Evolutionary conservation across 768 basidiomycete genomes (phyloP).

Genomic region (Trametes gibbosa): DNA sequence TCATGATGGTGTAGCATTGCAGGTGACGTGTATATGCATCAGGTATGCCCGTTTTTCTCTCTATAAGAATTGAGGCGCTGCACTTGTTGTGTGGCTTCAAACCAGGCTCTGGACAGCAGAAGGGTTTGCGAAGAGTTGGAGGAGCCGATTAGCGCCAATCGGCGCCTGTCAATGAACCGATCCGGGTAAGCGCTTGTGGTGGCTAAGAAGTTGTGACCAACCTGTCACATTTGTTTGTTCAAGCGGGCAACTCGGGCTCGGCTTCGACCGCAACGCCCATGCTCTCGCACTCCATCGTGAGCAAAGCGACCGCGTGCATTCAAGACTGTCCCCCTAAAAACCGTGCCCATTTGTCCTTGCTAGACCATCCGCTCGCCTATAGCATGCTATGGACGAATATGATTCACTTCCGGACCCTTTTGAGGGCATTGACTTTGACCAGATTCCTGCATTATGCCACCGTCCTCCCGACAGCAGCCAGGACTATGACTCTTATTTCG

Average conservation of each 20-base stretch:
- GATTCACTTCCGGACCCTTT: conserved; percentile 10
- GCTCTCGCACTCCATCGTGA: not conserved
- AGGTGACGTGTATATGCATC: too few relatives aligned
- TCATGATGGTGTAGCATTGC: too few relatives aligned
- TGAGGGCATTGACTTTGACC: conserved; percentile 8
- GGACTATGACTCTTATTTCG: conserved; percentile 24
- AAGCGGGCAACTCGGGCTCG: not conserved
- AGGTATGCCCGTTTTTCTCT: too few relatives aligned
- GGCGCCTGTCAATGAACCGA: not conserved
- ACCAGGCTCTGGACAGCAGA: too few relatives aligned
- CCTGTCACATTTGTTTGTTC: not conserved
- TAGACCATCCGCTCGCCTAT: not conserved
- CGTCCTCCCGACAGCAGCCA: conserved; percentile 5
- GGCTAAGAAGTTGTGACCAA: not conserved
- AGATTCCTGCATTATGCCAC: conserved; percentile 5
- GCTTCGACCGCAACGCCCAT: not conserved
- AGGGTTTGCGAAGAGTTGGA: too few relatives aligned
- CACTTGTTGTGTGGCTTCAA: too few relatives aligned
- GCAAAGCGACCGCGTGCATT: too few relatives aligned
- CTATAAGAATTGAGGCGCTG: too few relatives aligned
- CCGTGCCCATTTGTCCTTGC: too few relatives aligned
- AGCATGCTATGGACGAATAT: not conserved
- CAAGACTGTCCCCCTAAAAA: too few relatives aligned
- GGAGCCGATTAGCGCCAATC: not conserved
- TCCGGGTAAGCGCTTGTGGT: not conserved